A percentile compares a stretch with the other conserved stretches of the same genome.
phyloP scores from a whole-genome alignment of 371 early-diverging fungal genomes.

The Mortierella sp. region DNA sequence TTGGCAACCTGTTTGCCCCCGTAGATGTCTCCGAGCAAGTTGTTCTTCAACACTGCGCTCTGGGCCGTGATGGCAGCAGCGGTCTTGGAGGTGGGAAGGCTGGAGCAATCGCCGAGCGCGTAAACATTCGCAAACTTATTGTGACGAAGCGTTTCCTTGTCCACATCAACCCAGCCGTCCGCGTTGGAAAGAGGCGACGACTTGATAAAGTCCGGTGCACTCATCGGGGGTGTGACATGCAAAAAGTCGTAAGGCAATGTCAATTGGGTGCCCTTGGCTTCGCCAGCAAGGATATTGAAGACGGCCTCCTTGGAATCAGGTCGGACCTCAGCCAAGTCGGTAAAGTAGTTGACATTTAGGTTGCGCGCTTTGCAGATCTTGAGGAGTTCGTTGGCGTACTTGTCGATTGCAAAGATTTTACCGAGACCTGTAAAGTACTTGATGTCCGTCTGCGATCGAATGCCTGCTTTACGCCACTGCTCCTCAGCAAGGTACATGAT shows the following conservation, averaged over 20 bases:
- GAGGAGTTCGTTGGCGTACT: conserved; percentile 80
- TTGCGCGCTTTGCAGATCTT: conserved; percentile 75
- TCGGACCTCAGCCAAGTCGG: conserved; percentile 78
- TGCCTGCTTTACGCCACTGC: conserved; percentile 72
- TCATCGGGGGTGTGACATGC: conserved; percentile 92
- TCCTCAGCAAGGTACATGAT: conserved; percentile 92
- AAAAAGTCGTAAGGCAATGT: conserved; percentile 81
- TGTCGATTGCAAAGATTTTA: conserved; percentile 90
- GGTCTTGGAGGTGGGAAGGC: conserved; percentile 91
- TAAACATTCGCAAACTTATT: conserved; percentile 82
- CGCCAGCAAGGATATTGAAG: conserved; percentile 71
- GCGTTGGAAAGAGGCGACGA: conserved; percentile 76
- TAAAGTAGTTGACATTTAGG: conserved; percentile 75
- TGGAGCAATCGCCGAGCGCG: conserved; percentile 85
- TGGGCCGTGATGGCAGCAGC: conserved; percentile 90
- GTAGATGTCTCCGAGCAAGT: conserved; percentile 76
- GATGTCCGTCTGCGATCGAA: conserved; percentile 77
- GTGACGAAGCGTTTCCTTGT: conserved; percentile 83
- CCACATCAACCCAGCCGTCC: conserved; percentile 86
- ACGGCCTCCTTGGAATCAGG: conserved; percentile 73
- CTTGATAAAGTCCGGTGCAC: conserved; percentile 82
- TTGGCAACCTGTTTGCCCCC: conserved; percentile 23
- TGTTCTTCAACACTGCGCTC: conserved; percentile 79
- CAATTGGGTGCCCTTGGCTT: conserved; percentile 63
- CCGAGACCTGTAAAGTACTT: conserved; percentile 81